Evolutionary conservation across 176 grass and related monocot genomes (phyloP).

Genomic region (Zea luxurians): DNA sequence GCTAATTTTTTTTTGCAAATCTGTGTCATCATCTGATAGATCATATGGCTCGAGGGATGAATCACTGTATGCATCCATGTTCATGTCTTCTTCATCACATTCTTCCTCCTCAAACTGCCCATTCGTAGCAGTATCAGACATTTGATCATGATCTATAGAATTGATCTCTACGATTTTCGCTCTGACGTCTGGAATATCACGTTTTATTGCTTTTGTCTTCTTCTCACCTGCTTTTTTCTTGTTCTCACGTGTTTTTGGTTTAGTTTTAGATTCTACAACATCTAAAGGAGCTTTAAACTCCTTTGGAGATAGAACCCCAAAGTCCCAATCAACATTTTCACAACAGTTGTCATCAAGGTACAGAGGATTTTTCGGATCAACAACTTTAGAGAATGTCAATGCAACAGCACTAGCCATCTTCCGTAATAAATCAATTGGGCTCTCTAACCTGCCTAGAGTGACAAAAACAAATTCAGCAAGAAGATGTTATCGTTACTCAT

Average conservation of each 20-base stretch:
- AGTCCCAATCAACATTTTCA: slow-evolving; percentile 87
- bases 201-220: slow-evolving; percentile 48
- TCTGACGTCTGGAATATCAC: slow-evolving; percentile 33
- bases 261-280: slow-evolving; percentile 41
- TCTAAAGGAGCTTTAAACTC: slow-evolving; percentile 43
- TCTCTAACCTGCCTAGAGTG: slow-evolving; percentile 87
- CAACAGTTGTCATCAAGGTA: slow-evolving; percentile 84
- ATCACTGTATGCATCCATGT: slow-evolving; percentile 68
- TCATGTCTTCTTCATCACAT: slow-evolving; percentile 43
- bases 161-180: slow-evolving; percentile 49
- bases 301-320: slow-evolving; percentile 65
- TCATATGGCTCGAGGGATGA: slow-evolving; percentile 92
- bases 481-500: slow-evolving; percentile 25
- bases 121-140: slow-evolving; percentile 37
- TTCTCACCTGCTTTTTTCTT: slow-evolving; percentile 52
- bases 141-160: slow-evolving; percentile 54
- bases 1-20: slow-evolving; percentile 74
- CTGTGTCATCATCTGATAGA: slow-evolving; percentile 78
- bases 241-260: slow-evolving; percentile 44
- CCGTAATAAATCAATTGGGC: slow-evolving; percentile 79
- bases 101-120: slow-evolving; percentile 44
- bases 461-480: slow-evolving; percentile 37
- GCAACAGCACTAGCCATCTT: slow-evolving; percentile 91
- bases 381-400: slow-evolving; percentile 86
- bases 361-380: slow-evolving; percentile 92